Conservation (phyloP, 352 stramenopile genomes). For the Phytopythium mirpurense region DNA sequence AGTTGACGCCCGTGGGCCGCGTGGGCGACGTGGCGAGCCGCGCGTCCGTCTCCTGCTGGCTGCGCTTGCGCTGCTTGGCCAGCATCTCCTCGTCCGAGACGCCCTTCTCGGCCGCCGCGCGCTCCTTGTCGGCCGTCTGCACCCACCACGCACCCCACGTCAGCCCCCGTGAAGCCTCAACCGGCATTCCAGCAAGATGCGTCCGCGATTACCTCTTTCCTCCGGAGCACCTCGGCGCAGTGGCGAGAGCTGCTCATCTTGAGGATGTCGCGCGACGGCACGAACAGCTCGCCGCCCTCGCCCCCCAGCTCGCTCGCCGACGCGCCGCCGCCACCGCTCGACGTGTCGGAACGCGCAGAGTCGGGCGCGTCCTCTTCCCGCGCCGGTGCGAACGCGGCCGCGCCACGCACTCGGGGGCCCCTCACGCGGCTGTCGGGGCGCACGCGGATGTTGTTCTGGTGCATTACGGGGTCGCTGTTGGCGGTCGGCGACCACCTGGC, state of each 20-base stretch:
- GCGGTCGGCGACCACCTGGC: constrained; percentile 51
- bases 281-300: constrained; percentile 21
- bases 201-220: constrained; percentile 53
- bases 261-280: constrained; percentile 76
- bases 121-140: constrained; percentile 69
- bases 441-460: constrained; percentile 79
- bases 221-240: constrained; percentile 74
- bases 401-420: background rate
- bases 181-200: too few species aligned
- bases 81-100: constrained; percentile 83
- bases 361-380: constrained; percentile 33
- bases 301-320: constrained; percentile 30
- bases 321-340: constrained; percentile 20
- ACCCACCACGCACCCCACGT: constrained; percentile 3
- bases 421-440: constrained; percentile 18
- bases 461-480: constrained; percentile 71
- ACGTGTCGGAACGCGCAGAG: constrained; percentile 46
- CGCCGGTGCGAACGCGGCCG: constrained; percentile 7
- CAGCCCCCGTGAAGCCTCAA: background rate
- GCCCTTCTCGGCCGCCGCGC: constrained; percentile 69
- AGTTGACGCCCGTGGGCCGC: constrained; percentile 20
- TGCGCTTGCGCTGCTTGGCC: constrained; percentile 70
- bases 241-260: constrained; percentile 85
- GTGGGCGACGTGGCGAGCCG: constrained; percentile 65
- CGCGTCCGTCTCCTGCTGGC: constrained; percentile 57